Evolutionary conservation across 352 stramenopile genomes (phyloP), one percentile per base, ranked within the genome.

Genomic region (Pythium utonaiense): DNA sequence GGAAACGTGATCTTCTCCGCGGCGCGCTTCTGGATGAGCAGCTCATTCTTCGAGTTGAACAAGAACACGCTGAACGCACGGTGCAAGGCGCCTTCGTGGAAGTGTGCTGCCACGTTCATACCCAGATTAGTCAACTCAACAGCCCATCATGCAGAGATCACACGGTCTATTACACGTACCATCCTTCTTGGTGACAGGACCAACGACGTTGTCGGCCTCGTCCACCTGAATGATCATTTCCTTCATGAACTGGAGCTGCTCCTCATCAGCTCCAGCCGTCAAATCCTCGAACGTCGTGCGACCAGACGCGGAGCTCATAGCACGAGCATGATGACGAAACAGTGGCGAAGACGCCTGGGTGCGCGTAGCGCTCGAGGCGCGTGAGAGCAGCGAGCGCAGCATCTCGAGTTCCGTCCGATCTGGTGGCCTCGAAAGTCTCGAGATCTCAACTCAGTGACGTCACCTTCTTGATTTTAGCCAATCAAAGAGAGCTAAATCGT

Each of bases 1-100:
- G 97, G 97, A 73, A 99, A 99, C 24, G 97, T 99, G 75, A 99
- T 99, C 78, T 99, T 99, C 47, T 93, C 88, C 2, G 73, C 73
- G 1, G 97, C 92, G 17, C 97, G 85, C 82, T 99, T 90, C 65
- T 95, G 86, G 44, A 95, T 88, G 34, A 95, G 69, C 47, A 95
- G 58, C 61, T 93, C 78, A 55, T 93, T 91, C 60, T 88, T 80
- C 36, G 76, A 83, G 74, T 93, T 91, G 73, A 95, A 95, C 33
- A 95, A 63, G 57, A 95, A 95, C 13, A 93, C 74, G 52, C 82
- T 93, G 71, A 95, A 95, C 24, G 86, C 86, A 48, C 86, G 82
- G 68, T 95, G 86, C 49, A 95, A 60, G 34, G 89, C 73, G 40
- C 82, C 82, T 57, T 89, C 80, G 38, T 91, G 75, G 48, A 89